Evolutionary conservation across 495 filamentous ascomycete species (phyloP), one percentile per base, ranked within the genome.

Genomic region (Cenococcum geophilum): DNA sequence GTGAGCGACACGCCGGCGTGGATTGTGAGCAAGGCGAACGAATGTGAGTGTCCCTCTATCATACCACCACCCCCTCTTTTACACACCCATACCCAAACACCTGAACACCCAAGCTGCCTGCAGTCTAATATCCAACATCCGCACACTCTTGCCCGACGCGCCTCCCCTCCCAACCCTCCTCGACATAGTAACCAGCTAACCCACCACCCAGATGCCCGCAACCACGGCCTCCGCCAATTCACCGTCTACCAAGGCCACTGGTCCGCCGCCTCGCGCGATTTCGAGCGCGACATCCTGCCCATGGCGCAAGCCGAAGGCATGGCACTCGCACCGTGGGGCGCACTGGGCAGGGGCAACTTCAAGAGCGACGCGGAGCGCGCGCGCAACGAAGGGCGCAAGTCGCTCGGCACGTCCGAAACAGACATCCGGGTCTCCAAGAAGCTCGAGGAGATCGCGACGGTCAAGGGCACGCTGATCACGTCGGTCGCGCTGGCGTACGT

Each of bases 401-500:
- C 64, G 35, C 12, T 48, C 1, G 66, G 42, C 1, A 62, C 74
- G 4, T 59, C 55, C 3, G 73, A 76, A 25, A 55, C 74, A 0
- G 76, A 86, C 5, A 72, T 77, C 56, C 79, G 80, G 58, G 76
- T 89, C 35, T 80, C 78, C 56, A 63, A 75, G 49, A 79, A 76
- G 0, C 75, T 92, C 11, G 86, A 86, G 54, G 70, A 77, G 18
- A 70, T 89, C 36, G 85, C 83, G 0, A 74, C 77, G 1, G 18
- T 71, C 61, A 58, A 70, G 12, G 65, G 66, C 20, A 61, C 64
- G 22, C 51, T 55, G n/a, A 51, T 71, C 12, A 73, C 73, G 18
- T 52, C 59, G 16, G 61, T 90, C 50, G 89, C 89, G 9, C 71
- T 91, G 55, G 88, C 89, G 0, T 91, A 91, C 70, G 83, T 91